phyloP scores from a whole-genome alignment of 148 eudicot species.

The Camellia japonica region DNA sequence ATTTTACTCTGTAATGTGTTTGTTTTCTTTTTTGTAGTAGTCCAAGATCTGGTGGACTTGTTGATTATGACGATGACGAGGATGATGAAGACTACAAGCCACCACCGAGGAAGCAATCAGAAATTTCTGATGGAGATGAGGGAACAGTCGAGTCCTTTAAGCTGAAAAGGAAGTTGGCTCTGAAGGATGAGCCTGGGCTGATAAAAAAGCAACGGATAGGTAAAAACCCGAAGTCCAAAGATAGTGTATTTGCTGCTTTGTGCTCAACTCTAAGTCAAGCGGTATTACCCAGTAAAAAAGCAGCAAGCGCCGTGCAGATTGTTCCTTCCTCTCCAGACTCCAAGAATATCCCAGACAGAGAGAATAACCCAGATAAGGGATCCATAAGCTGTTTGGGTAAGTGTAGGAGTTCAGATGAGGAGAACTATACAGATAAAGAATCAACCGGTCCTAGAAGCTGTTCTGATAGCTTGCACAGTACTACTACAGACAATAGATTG shows the following conservation, averaged over 20 bases:
- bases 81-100: slow-evolving; percentile 94
- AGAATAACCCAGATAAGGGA: slow-evolving; percentile 32
- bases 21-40: slow-evolving; percentile 25
- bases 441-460: slow-evolving; percentile 28
- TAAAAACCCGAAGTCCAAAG: slow-evolving; percentile 52
- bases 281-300: slow-evolving; percentile 64
- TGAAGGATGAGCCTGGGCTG: slow-evolving; percentile 56
- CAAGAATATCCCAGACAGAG: slow-evolving; percentile 35
- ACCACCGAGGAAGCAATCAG: slow-evolving; percentile 68
- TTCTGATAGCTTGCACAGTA: slow-evolving; percentile 29
- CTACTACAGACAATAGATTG: slow-evolving; percentile 38
- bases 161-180: slow-evolving; percentile 57
- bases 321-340: slow-evolving; percentile 27
- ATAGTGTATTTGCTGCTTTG: slow-evolving; percentile 65
- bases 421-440: slow-evolving; percentile 22
- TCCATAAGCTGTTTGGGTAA: slow-evolving; percentile 27
- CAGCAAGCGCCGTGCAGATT: slow-evolving; percentile 24
- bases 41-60: slow-evolving; percentile 71
- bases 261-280: slow-evolving; percentile 73
- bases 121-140: slow-evolving; percentile 61
- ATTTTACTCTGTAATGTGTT: background rate
- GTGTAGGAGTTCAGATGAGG: slow-evolving; percentile 25
- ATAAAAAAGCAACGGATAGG: slow-evolving; percentile 55
- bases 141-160: slow-evolving; percentile 47
- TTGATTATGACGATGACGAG: slow-evolving; percentile 95